A percentile compares a stretch with the other conserved stretches of the same genome.
phyloP scores from a whole-genome alignment of 306 rosid genomes.

The Vicia villosa region DNA sequence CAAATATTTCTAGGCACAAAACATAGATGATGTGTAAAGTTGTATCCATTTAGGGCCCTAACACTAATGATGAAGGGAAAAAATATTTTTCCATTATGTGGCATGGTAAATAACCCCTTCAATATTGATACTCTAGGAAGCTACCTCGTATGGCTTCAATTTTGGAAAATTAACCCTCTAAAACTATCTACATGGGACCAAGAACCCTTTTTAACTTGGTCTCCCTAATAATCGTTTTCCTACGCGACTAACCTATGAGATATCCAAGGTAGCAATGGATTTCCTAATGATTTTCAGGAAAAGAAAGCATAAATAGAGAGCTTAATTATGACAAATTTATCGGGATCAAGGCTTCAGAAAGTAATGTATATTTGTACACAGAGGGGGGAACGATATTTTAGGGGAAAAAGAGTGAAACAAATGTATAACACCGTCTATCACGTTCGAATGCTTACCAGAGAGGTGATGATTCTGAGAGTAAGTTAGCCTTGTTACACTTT shows the following conservation, averaged over 20 bases:
- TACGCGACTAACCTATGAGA: neutral
- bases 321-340: neutral
- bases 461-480: constrained; percentile 96
- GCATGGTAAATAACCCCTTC: too few species aligned
- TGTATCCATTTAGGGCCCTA: constrained; percentile 4
- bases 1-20: constrained; percentile 4
- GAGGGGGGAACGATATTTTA: neutral
- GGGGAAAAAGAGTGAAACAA: constrained; percentile 6
- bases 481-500: constrained; percentile 77
- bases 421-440: constrained; percentile 1
- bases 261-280: constrained; percentile 1
- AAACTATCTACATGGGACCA: neutral
- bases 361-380: neutral
- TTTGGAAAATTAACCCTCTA: neutral
- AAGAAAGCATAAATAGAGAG: neutral
- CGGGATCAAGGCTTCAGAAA: neutral
- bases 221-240: neutral
- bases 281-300: neutral
- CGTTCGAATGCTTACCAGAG: constrained; percentile 52
- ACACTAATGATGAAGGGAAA: too few species aligned
- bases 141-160: neutral
- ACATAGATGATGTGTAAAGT: neutral
- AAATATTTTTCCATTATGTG: too few species aligned
- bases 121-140: neutral
- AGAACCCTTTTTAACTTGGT: constrained; percentile 2